Conservation (phyloP, 139 green algal species). For the Coccomyxa sp. region DNA sequence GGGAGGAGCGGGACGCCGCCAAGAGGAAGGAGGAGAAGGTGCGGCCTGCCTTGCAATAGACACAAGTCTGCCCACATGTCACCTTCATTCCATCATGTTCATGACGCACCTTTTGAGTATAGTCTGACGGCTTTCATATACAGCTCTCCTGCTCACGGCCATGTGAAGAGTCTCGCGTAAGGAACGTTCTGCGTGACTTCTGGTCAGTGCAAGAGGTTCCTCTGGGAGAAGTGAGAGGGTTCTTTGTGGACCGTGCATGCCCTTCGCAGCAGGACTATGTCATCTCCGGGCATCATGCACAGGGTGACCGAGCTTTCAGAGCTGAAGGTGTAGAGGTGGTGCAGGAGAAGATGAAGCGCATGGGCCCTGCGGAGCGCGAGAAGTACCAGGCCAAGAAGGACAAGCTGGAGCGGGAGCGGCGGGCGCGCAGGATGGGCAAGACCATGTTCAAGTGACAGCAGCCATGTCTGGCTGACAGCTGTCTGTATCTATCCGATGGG, state of each 20-base stretch:
- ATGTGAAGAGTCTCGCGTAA: background rate
- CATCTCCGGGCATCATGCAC: background rate
- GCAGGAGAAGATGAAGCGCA: slow-evolving; percentile 21
- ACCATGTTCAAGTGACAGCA: too few relatives aligned
- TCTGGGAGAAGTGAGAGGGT: too few relatives aligned
- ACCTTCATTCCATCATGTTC: background rate
- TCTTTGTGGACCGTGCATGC: too few relatives aligned
- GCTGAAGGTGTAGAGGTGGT: background rate
- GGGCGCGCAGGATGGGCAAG: background rate
- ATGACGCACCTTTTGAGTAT: background rate
- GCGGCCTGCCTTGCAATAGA: background rate
- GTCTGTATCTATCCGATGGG: too few relatives aligned
- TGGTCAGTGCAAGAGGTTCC: too few relatives aligned
- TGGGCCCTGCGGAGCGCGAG: slow-evolving; percentile 17
- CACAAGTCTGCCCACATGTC: background rate
- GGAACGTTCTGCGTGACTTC: background rate
- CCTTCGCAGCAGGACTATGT: too few relatives aligned
- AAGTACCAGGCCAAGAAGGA: slow-evolving; percentile 13
- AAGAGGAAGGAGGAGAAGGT: slow-evolving; percentile 11
- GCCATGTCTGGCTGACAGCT: too few relatives aligned
- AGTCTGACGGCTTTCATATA: background rate
- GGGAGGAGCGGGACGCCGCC: background rate
- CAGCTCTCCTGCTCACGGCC: background rate
- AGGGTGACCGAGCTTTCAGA: background rate
- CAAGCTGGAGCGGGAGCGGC: background rate